Conservation (phyloP, 2,329 filamentous ascomycete genomes). For the Colletotrichum somersetense region DNA sequence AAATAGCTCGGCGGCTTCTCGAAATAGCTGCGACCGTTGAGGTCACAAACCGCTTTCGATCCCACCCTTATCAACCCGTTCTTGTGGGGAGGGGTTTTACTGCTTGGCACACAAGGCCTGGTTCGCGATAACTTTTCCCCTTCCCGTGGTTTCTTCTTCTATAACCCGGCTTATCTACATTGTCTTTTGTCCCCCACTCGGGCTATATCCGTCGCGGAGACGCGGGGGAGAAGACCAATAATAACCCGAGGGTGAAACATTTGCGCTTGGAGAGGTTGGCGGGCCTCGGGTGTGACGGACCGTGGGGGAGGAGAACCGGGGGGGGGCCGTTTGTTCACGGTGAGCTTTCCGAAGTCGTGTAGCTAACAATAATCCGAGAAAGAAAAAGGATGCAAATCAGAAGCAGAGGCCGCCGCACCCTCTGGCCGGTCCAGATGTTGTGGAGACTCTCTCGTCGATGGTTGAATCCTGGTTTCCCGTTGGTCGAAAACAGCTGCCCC, state of each 20-base stretch:
- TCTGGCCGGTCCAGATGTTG: too few relatives aligned
- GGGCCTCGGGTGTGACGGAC: not conserved
- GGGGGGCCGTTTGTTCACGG: not conserved
- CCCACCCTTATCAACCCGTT: not conserved
- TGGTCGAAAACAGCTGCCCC: not conserved
- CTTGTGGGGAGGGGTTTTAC: not conserved
- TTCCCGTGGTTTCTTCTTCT: not conserved
- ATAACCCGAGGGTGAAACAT: slow-evolving; percentile 15
- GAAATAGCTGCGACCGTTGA: slow-evolving; percentile 33
- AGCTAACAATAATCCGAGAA: not conserved
- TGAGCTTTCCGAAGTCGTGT: too few relatives aligned
- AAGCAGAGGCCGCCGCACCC: too few relatives aligned
- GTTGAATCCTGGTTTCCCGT: not conserved
- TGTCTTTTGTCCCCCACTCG: too few relatives aligned
- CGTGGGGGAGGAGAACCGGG: not conserved
- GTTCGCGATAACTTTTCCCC: not conserved
- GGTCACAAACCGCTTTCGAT: slow-evolving; percentile 1
- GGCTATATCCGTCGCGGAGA: not conserved
- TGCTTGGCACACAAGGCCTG: not conserved
- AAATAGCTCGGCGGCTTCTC: not conserved
- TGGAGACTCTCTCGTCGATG: not conserved
- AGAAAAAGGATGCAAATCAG: too few relatives aligned
- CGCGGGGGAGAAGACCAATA: not conserved
- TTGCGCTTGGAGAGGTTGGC: slow-evolving; percentile 6
- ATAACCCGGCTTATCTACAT: not conserved